These are phyloP conservation scores for Copromyces sp. DNA, from an alignment of 495 filamentous ascomycete genomes.

Conservation along the genomic window DNA sequence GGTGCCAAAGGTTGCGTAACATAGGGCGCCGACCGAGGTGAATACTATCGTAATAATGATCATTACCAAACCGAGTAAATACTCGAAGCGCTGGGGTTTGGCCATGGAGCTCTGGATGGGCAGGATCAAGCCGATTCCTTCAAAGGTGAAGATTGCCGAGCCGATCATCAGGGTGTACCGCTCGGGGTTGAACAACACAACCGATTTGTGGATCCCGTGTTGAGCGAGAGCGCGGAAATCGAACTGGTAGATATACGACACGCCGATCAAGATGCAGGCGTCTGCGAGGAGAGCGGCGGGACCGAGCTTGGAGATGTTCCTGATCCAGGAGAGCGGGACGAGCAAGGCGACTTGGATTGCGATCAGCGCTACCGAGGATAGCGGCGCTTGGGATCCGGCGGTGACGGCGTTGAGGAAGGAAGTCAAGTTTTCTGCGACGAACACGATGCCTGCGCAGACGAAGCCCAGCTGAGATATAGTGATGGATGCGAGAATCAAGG, in stretches of 20 bases:
- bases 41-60: slow-evolving; percentile 52
- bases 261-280: slow-evolving; percentile 51
- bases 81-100: slow-evolving; percentile 47
- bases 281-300: slow-evolving; percentile 51
- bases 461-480: slow-evolving; percentile 58
- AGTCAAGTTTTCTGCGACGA: slow-evolving; percentile 52
- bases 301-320: slow-evolving; percentile 55
- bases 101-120: slow-evolving; percentile 57
- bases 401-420: slow-evolving; percentile 47
- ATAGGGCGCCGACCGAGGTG: slow-evolving; percentile 51
- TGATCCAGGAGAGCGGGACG: slow-evolving; percentile 49
- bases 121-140: slow-evolving; percentile 56
- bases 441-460: slow-evolving; percentile 55
- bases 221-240: slow-evolving; percentile 41
- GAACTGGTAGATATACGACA: slow-evolving; percentile 54
- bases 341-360: slow-evolving; percentile 45
- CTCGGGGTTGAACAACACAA: slow-evolving; percentile 50
- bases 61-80: slow-evolving; percentile 50
- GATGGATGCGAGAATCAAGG: slow-evolving; percentile 48
- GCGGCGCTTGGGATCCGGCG: slow-evolving; percentile 14
- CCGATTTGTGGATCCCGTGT: slow-evolving; percentile 36
- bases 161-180: slow-evolving; percentile 54
- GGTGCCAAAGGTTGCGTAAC: slow-evolving; percentile 53
- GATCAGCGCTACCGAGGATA: slow-evolving; percentile 41
- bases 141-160: slow-evolving; percentile 56